Evolutionary conservation across 306 rosid species (phyloP), one percentile per base, ranked within the genome.

Genomic region (Sindora glabra): DNA sequence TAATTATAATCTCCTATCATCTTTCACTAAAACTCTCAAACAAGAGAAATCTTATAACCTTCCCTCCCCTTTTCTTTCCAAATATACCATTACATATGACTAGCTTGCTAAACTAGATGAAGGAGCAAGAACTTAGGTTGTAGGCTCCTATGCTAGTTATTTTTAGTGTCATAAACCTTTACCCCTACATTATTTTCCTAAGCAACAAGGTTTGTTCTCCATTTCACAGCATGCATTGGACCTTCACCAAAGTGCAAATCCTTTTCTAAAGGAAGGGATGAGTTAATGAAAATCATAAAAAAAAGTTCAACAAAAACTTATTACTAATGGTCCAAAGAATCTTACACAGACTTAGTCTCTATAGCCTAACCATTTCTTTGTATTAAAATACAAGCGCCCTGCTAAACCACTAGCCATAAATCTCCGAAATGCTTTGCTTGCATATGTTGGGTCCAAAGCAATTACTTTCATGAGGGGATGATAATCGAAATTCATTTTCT

Each of bases 181-280:
- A 89, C 97, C 3, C 99, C 97, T 29, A 80, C 87, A 79, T 92
- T 94, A 78, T 92, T 89, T 37, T 95, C 99, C 99, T 96, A 92
- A 48, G 99, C 99, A 86, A 92, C 81, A 56, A 92, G 97, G 76
- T 74, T 89, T 41, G 90, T 60, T 80, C 96, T 86, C 99, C 99
- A 89, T 71, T 89, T 92, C 65, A 92, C 90, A 51, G 83, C 80
- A 82, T 92, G 99, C 72, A 92, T 89, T 69, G 99, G 89, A 64
- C 99, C 99, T 79, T 92, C 99, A 58, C 97, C 97, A 60, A 95
- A 80, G 77, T 92, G 99, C 90, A 92, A 89, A 63, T 89, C 99
- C 99, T 92, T 77, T 59, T 45, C 18, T 3, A 44, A 10, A 53
- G 48, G 30, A 62, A 15, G 14, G 9, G 39, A 22, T 32, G 37